Base-by-base conservation (phyloP, 2,329 filamentous ascomycete genomes). In the Paracoccidioides lutzii region DNA sequence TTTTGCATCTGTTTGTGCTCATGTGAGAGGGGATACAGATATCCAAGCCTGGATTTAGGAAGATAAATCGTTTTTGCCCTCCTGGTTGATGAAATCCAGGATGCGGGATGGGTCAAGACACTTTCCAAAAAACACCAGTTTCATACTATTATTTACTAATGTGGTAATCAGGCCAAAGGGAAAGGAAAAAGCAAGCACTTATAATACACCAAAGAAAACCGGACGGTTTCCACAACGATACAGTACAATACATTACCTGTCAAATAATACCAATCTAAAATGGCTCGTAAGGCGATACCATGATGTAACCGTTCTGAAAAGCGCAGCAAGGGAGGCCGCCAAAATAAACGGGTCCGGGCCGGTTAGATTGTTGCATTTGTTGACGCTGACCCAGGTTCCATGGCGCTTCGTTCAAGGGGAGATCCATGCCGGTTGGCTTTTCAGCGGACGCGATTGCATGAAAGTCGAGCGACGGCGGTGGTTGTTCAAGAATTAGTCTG, bases 271-370 rank as follows among this genome's bases (percentile, higher is more conserved):
- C 7, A 15, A 15, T 22, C 42, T 15, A 15, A 8, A 44, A 44
- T 15, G n/a, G 10, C 42, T 22, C 12, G 42, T 44, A 44, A 8
- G 42, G 42, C 49, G 37, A 32, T 41, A 52, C 37, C 5, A 35
- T 22, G 7, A n/a, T 51, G 48, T 30, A 7, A 22, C 22, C 43
- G 22, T 4, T 35, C 45, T 48, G 5, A 14, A 32, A 35, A 40
- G 28, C 8, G 14, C 40, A 53, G 15, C 43, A 12, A 14, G 15
- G 40, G 3, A 43, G 32, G 14, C 42, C 42, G 40, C 52, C 46
- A 45, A 54, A 30, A 14, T 30, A 38, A 44, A 54, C 41, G 52
- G 52, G 52, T 40, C 41, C 52, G 52, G 52, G 52, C 52, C 52
- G 52, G 52, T 37, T 46, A 46, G 52, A 54, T 54, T 30, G 12